A percentile compares a stretch with the other conserved stretches of the same genome.
Conservation (phyloP, 2,329 filamentous ascomycete species). For the Pseudomassariella vexata region DNA sequence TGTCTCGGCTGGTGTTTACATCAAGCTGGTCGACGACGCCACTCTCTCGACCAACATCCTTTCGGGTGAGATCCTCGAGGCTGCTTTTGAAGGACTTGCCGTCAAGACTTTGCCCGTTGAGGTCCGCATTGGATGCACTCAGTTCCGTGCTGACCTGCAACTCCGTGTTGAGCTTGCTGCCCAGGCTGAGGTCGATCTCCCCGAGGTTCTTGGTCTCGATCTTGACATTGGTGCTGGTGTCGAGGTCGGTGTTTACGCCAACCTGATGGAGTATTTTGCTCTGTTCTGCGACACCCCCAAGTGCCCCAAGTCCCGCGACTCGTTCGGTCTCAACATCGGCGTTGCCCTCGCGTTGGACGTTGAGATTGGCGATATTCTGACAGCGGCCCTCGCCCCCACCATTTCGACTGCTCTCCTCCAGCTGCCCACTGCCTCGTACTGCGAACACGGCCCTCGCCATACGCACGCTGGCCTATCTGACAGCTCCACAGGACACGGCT, state of each 20-base stretch:
- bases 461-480: conserved; percentile 1
- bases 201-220: conserved; percentile 19
- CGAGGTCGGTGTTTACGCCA: conserved; percentile 40
- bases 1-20: conserved; percentile 45
- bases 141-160: conserved; percentile 43
- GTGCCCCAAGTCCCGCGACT: conserved; percentile 32
- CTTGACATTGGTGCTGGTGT: conserved; percentile 33
- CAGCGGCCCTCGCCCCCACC: conserved; percentile 32
- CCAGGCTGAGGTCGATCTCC: conserved; percentile 25
- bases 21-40: conserved; percentile 41
- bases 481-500: too few relatives aligned
- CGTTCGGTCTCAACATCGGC: conserved; percentile 30
- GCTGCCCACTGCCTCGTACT: conserved; percentile 30
- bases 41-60: conserved; percentile 34
- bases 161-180: conserved; percentile 41
- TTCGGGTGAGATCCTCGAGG: conserved; percentile 37
- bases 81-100: conserved; percentile 43
- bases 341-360: conserved; percentile 8
- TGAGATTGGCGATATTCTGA: conserved; percentile 28
- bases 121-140: conserved; percentile 37
- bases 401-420: conserved; percentile 32
- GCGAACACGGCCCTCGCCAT: conserved; percentile 16
- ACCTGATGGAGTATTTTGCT: conserved; percentile 48
- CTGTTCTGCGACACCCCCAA: conserved; percentile 28
- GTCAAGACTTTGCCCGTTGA: conserved; percentile 39